Conservation (phyloP, 2,329 filamentous ascomycete genomes). For the Fusarium torreyae region DNA sequence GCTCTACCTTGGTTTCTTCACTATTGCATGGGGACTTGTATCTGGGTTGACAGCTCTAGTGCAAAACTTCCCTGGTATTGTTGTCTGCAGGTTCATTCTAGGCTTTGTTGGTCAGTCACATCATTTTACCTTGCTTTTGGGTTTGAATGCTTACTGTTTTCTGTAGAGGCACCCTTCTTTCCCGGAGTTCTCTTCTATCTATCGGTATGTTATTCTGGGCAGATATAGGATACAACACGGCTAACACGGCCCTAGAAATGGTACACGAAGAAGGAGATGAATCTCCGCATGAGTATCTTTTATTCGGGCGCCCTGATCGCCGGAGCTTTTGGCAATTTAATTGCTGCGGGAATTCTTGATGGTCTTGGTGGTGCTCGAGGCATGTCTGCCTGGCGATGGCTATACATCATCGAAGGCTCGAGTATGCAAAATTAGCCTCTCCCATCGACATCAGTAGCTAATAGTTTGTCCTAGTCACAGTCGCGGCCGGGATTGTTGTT, state of each 20-base stretch:
- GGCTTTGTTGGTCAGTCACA: constrained; percentile 51
- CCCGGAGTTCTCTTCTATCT: constrained; percentile 57
- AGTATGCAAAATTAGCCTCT: neutral
- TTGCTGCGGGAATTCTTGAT: constrained; percentile 59
- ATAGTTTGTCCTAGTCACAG: neutral
- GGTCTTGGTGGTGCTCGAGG: constrained; percentile 38
- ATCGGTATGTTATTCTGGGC: constrained; percentile 40
- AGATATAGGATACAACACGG: too few species aligned
- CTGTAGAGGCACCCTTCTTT: constrained; percentile 54
- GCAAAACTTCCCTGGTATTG: constrained; percentile 62
- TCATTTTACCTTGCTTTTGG: too few species aligned
- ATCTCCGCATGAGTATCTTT: constrained; percentile 59
- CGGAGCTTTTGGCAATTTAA: constrained; percentile 58
- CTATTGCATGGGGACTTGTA: constrained; percentile 63
- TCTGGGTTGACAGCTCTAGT: constrained; percentile 61
- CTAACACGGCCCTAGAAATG: constrained; percentile 53
- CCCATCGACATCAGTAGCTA: neutral
- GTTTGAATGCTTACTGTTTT: neutral
- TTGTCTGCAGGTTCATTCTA: constrained; percentile 60
- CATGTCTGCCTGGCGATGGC: constrained; percentile 51
- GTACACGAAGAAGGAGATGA: constrained; percentile 65
- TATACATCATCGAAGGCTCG: constrained; percentile 75
- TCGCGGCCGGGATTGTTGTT: neutral
- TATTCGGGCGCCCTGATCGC: constrained; percentile 56
- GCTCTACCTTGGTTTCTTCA: constrained; percentile 59